Percentiles rank a stretch among this genome's conserved stretches.
Conservation (phyloP, 2,329 filamentous ascomycete genomes). For the Fusarium annulatum region DNA sequence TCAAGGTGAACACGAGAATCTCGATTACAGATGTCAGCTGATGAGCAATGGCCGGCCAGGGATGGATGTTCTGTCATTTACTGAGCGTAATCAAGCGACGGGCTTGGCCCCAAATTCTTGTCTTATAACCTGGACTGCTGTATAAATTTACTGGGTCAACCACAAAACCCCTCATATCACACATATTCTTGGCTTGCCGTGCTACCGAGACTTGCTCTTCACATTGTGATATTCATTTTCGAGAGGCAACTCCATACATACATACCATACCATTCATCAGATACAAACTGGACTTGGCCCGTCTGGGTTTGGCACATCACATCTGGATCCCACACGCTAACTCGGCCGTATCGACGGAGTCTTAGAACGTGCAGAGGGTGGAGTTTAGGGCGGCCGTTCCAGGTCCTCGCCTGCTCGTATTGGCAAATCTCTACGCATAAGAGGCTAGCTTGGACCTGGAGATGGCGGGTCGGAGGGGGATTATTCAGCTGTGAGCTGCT, state of each 20-base stretch:
- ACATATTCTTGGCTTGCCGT: conserved; percentile 2
- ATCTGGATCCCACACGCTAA: not conserved
- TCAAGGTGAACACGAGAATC: not conserved
- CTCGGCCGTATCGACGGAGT: conserved; percentile 13
- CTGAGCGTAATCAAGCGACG: not conserved
- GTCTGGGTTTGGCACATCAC: conserved; percentile 15
- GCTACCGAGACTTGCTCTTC: conserved; percentile 1
- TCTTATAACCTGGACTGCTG: not conserved
- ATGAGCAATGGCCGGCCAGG: not conserved
- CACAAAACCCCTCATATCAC: not conserved
- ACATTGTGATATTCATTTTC: not conserved
- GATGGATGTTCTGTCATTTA: not conserved
- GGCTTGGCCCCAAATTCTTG: not conserved
- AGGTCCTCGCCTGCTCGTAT: conserved; percentile 34
- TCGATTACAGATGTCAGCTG: not conserved
- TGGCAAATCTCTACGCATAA: conserved; percentile 24
- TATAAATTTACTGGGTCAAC: not conserved
- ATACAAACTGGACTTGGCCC: conserved; percentile 25
- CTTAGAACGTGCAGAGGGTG: conserved; percentile 4
- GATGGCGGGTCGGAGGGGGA: conserved; percentile 12
- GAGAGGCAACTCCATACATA: not conserved
- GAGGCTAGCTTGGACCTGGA: not conserved
- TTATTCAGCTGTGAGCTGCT: not conserved
- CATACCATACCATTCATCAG: conserved; percentile 1
- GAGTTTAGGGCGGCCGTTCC: conserved; percentile 20